Conservation (phyloP, 2,329 filamentous ascomycete species). For the Talaromyces islandicus region DNA sequence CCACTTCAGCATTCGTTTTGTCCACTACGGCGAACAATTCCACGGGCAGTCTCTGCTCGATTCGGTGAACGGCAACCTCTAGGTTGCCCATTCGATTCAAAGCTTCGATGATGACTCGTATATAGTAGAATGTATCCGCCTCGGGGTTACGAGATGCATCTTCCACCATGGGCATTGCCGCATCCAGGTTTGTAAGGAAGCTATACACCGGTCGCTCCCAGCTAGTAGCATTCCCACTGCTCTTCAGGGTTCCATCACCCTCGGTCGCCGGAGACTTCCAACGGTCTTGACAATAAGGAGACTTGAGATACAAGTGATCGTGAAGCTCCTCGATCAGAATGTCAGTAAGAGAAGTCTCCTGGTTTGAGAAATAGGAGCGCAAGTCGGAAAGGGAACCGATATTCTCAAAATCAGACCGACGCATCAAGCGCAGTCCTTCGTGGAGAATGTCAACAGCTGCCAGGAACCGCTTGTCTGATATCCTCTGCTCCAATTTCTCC, state of each 20-base stretch:
- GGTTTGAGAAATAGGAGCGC: conserved; percentile 81
- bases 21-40: conserved; percentile 92
- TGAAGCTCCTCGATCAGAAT: conserved; percentile 96
- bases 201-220: conserved; percentile 52
- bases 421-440: conserved; percentile 74
- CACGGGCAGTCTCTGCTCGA: conserved; percentile 88
- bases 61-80: conserved; percentile 77
- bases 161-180: conserved; percentile 59
- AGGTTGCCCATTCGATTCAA: conserved; percentile 83
- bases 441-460: conserved; percentile 89
- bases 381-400: conserved; percentile 86
- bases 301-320: conserved; percentile 95
- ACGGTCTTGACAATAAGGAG: conserved; percentile 90
- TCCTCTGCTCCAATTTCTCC: conserved; percentile 85
- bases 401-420: conserved; percentile 81
- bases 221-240: conserved; percentile 28
- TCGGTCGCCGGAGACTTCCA: conserved; percentile 68
- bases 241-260: conserved; percentile 19
- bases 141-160: conserved; percentile 92
- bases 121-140: conserved; percentile 90
- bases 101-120: conserved; percentile 79
- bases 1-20: conserved; percentile 89
- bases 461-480: conserved; percentile 93
- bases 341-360: conserved; percentile 86
- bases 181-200: conserved; percentile 54